phyloP scores from a whole-genome alignment of 2,329 filamentous ascomycete species.

The Chaetomiaceae sp. region DNA sequence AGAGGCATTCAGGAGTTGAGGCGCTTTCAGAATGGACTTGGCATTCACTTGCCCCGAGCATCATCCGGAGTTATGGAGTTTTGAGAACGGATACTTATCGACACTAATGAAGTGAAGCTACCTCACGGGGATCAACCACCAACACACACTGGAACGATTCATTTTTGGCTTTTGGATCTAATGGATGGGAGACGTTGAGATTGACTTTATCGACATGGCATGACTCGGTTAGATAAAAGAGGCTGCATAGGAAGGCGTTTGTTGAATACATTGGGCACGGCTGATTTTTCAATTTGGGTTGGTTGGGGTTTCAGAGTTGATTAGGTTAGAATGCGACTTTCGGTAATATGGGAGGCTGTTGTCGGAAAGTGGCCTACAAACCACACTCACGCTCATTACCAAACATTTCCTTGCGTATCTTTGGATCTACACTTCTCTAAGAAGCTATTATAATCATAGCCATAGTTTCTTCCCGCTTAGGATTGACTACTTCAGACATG shows the following conservation, averaged over 20 bases:
- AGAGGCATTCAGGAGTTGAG: conserved; percentile 1
- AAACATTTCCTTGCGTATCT: conserved; percentile 13
- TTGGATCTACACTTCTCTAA: background rate
- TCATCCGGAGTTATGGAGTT: conserved; percentile 3
- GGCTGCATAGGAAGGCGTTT: conserved; percentile 4
- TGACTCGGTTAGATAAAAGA: background rate
- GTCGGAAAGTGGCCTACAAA: background rate
- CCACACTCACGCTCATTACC: conserved; percentile 12
- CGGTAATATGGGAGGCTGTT: background rate
- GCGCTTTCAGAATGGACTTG: background rate
- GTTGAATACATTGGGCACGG: background rate
- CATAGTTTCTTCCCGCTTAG: background rate
- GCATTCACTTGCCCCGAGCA: background rate
- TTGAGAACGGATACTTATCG: background rate
- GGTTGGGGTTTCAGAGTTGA: background rate
- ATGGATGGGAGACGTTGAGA: background rate
- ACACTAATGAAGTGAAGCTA: background rate
- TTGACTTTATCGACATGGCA: background rate
- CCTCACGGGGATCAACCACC: background rate
- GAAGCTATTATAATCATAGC: background rate
- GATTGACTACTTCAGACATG: background rate
- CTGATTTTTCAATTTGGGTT: background rate
- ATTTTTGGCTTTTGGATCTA: background rate
- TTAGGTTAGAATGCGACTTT: background rate
- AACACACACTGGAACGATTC: background rate